A percentile compares a stretch with the other conserved stretches of the same genome.
These are phyloP conservation scores for Avena eriantha DNA, from an alignment of 176 grass and related monocot species.

Conservation along the genomic window DNA sequence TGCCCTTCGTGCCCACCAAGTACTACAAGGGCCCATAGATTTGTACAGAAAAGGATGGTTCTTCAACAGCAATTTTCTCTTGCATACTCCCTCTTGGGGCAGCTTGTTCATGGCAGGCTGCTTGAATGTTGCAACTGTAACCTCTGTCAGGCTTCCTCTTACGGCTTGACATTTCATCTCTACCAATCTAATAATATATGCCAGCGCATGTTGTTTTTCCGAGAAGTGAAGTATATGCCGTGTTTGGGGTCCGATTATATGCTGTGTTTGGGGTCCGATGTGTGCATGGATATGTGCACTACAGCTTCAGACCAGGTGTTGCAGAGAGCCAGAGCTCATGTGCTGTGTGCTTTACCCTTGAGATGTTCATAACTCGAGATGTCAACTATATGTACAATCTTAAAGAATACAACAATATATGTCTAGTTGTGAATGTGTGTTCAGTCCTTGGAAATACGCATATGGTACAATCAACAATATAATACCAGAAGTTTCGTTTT, in stretches of 20 bases:
- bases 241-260: background rate
- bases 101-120: slow-evolving; percentile 33
- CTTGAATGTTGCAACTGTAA: slow-evolving; percentile 42
- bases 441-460: background rate
- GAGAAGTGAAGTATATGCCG: background rate
- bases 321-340: background rate
- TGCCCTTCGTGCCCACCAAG: slow-evolving; percentile 97
- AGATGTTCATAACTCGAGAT: background rate
- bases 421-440: background rate
- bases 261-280: no score
- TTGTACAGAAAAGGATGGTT: slow-evolving; percentile 36
- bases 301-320: background rate
- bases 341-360: background rate
- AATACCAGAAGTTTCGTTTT: background rate
- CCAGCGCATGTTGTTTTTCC: background rate
- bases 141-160: slow-evolving; percentile 31
- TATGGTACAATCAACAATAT: background rate
- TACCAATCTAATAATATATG: slow-evolving; percentile 41
- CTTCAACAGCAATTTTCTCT: slow-evolving; percentile 19
- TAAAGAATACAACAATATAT: no score
- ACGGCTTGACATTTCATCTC: slow-evolving; percentile 31
- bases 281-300: background rate
- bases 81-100: background rate
- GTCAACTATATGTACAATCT: background rate
- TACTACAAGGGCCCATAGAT: slow-evolving; percentile 84